Evolutionary conservation across 1,284 basidiomycete species (phyloP), one percentile per base, ranked within the genome.

Genomic region (Sporisorium scitamineum): DNA sequence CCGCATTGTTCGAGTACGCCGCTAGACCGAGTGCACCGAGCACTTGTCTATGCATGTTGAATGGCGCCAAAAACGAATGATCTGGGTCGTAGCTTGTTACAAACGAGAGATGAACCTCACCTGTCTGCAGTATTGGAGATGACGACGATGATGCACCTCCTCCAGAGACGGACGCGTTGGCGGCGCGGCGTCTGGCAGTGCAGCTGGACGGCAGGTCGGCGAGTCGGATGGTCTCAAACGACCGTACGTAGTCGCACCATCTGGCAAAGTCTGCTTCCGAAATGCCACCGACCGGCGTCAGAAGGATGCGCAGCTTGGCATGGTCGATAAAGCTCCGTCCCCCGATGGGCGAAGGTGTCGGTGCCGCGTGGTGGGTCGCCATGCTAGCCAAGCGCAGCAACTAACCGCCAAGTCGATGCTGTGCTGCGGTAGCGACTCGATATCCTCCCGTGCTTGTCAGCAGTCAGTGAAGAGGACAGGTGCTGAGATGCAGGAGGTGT

Each of bases 61-160:
- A 82, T 0, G 84, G 84, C 10, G 84, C 78, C 18, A 85, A 68
- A 54, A 83, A 85, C 10, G 78, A 61, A 54, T 84, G 83, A 37
- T 76, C 63, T 0, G 79, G 78, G 41, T 84, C 80, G 53, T 84
- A 80, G 51, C 80, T 77, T 29, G 82, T 84, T 50, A 84, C 70
- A 55, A 84, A 85, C 5, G 70, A 76, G 11, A 85, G 56, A 22
- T 84, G 84, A 5, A 85, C 58, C 58, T 85, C 84, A 48, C 84
- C 83, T 32, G 69, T 67, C 41, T 77, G 68, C 10, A 75, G 50
- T n/a, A 84, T 66, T 3, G 72, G 54, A 14, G 79, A 70, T 3
- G 62, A 42, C 13, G 58, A 50, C 8, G 62, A 57, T 0, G 37
- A 22, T 8, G 56, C 22, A 10, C 27, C 39, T n/a, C 53, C 41